A percentile compares a stretch with the other conserved stretches of the same genome.
These are phyloP conservation scores for Myriosclerotinia duriaeana DNA, from an alignment of 2,329 filamentous ascomycete genomes.

Conservation along the genomic window DNA sequence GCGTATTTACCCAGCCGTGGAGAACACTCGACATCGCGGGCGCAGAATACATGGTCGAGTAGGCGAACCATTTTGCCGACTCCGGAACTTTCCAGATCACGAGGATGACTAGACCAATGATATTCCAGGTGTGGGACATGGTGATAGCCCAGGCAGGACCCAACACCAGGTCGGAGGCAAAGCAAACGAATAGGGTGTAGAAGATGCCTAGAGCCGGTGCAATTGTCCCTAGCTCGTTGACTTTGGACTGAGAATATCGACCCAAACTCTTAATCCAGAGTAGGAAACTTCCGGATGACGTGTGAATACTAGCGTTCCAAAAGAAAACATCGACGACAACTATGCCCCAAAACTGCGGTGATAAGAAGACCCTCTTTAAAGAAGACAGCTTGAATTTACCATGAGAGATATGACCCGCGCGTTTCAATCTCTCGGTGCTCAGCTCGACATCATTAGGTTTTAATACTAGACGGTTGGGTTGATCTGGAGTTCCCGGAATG, in stretches of 20 bases:
- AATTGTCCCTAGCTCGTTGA: constrained; percentile 54
- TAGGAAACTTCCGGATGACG: background rate
- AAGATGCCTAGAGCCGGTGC: constrained; percentile 57
- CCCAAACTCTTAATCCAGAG: constrained; percentile 43
- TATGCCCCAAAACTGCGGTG: background rate
- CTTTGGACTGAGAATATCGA: constrained; percentile 46
- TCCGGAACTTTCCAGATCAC: constrained; percentile 58
- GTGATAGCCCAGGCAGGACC: constrained; percentile 58
- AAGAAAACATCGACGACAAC: background rate
- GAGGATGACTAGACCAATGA: constrained; percentile 52
- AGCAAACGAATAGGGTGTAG: constrained; percentile 54
- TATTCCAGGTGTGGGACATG: constrained; percentile 44
- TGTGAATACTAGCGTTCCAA: background rate
- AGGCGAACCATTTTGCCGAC: constrained; percentile 53
- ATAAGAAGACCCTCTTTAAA: background rate
- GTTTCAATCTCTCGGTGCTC: background rate
- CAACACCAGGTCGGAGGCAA: constrained; percentile 53
- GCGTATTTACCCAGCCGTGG: constrained; percentile 49
- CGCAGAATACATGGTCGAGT: constrained; percentile 45
- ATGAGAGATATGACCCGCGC: background rate
- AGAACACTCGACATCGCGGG: constrained; percentile 49
- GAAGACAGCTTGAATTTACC: background rate
- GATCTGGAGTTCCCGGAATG: constrained; percentile 52
- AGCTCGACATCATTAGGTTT: constrained; percentile 15
- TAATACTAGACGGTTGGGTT: constrained; percentile 49